A percentile compares a stretch with the other conserved stretches of the same genome.
phyloP scores from a whole-genome alignment of 2,329 filamentous ascomycete species.

The Fusarium sp. region DNA sequence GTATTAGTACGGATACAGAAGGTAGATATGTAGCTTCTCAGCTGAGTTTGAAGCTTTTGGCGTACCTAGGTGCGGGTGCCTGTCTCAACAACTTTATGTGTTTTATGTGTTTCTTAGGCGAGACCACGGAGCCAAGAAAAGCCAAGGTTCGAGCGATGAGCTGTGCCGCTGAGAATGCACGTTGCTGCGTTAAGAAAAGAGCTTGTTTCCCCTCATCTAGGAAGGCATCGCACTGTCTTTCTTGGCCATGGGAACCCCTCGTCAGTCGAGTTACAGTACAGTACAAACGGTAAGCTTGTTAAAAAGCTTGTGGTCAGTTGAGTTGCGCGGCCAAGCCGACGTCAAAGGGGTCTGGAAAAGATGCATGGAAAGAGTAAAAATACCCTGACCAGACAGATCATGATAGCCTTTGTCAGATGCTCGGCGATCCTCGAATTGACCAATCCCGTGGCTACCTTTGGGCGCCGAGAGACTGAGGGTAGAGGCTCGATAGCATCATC shows the following conservation, averaged over 20 bases:
- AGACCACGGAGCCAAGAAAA: background rate
- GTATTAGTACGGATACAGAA: background rate
- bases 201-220: slow-evolving; percentile 26
- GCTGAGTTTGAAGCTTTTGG: background rate
- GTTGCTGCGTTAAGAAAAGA: slow-evolving; percentile 12
- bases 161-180: slow-evolving; percentile 18
- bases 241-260: slow-evolving; percentile 19
- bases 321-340: slow-evolving; percentile 26
- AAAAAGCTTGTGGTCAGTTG: slow-evolving; percentile 20
- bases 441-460: slow-evolving; percentile 15
- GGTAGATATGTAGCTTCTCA: background rate
- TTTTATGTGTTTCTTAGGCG: background rate
- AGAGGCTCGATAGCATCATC: slow-evolving; percentile 25
- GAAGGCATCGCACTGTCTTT: background rate
- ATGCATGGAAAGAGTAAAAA: slow-evolving; percentile 24
- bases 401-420: background rate
- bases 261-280: background rate
- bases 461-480: slow-evolving; percentile 9
- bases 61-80: background rate
- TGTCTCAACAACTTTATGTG: background rate
- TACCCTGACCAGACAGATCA: background rate
- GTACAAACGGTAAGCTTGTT: slow-evolving; percentile 23
- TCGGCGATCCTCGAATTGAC: slow-evolving; percentile 12
- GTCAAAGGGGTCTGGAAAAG: slow-evolving; percentile 15
- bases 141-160: slow-evolving; percentile 5